Evolutionary conservation across 352 stramenopile species (phyloP).

Genomic region (Pseudoperonospora humuli): DNA sequence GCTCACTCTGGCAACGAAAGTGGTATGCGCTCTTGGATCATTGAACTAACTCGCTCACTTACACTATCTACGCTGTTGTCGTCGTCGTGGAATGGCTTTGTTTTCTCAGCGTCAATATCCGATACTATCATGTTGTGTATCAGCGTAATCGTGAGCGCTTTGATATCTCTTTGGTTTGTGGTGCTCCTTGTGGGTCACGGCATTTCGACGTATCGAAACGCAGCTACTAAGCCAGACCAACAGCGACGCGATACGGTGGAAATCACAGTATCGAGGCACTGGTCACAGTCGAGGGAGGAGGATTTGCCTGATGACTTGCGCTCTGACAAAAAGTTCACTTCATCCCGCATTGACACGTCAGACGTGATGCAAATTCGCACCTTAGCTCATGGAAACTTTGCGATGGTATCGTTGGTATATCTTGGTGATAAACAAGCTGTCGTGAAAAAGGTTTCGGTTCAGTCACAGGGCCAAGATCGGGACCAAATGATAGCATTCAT

Average conservation of each 20-base stretch:
- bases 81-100: neutral
- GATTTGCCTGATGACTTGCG: conserved; percentile 28
- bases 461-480: conserved; percentile 14
- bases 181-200: conserved; percentile 19
- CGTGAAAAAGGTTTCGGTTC: conserved; percentile 29
- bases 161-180: conserved; percentile 34
- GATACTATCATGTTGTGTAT: conserved; percentile 15
- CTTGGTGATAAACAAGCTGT: conserved; percentile 31
- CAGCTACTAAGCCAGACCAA: conserved; percentile 5
- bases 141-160: conserved; percentile 22
- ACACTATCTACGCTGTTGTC: neutral
- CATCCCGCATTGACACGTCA: conserved; percentile 27
- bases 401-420: conserved; percentile 28
- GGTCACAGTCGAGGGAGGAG: conserved; percentile 16
- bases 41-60: neutral
- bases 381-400: conserved; percentile 27
- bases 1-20: conserved; percentile 14
- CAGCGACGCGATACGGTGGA: conserved; percentile 17
- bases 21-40: conserved; percentile 6
- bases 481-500: conserved; percentile 41
- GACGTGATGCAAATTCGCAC: conserved; percentile 34
- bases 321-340: conserved; percentile 22
- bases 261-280: conserved; percentile 19
- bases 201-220: conserved; percentile 5
- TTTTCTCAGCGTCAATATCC: conserved; percentile 9